Percentiles rank a stretch among this genome's conserved stretches.
Evolutionary conservation across 2,329 filamentous ascomycete genomes (phyloP).

Genomic region (Apiospora aurea): DNA sequence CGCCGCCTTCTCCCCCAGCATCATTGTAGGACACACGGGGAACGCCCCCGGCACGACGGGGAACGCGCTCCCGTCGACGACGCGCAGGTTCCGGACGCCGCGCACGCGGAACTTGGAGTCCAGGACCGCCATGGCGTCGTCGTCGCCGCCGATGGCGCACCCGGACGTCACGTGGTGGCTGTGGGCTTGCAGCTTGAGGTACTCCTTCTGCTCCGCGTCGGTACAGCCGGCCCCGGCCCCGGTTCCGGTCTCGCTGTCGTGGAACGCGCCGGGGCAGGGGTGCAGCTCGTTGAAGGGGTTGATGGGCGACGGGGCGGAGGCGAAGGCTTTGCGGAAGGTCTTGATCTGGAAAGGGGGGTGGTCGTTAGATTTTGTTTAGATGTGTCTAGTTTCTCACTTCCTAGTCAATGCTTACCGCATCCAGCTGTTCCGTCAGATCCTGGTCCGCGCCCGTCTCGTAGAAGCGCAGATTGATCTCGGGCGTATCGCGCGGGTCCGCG

Average conservation of each 20-base stretch:
- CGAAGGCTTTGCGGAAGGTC: slow-evolving; percentile 53
- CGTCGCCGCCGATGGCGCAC: slow-evolving; percentile 43
- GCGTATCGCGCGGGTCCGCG: slow-evolving; percentile 67
- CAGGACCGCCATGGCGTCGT: slow-evolving; percentile 59
- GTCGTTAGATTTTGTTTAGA: not conserved
- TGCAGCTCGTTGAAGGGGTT: slow-evolving; percentile 42
- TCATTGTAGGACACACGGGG: slow-evolving; percentile 31
- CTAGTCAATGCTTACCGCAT: slow-evolving; percentile 29
- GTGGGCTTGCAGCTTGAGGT: slow-evolving; percentile 35
- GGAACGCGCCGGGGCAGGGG: slow-evolving; percentile 29
- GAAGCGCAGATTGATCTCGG: slow-evolving; percentile 68
- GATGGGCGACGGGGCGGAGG: slow-evolving; percentile 43
- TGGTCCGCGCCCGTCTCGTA: slow-evolving; percentile 57
- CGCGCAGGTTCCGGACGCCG: slow-evolving; percentile 56
- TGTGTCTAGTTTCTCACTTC: not conserved
- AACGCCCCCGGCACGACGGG: slow-evolving; percentile 51
- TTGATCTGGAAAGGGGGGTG: slow-evolving; percentile 30
- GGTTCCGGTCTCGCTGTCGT: slow-evolving; percentile 13
- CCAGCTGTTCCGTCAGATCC: slow-evolving; percentile 37
- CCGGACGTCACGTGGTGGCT: slow-evolving; percentile 35
- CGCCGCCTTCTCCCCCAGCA: slow-evolving; percentile 31
- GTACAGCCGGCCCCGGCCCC: slow-evolving; percentile 25
- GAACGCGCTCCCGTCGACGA: slow-evolving; percentile 62
- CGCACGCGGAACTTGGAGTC: slow-evolving; percentile 59
- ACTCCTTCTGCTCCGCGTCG: slow-evolving; percentile 34